Evolutionary conservation across 805 yeast species (phyloP), one percentile per base, ranked within the genome.

Genomic region (Sugiyamaella qingdaonensis): DNA sequence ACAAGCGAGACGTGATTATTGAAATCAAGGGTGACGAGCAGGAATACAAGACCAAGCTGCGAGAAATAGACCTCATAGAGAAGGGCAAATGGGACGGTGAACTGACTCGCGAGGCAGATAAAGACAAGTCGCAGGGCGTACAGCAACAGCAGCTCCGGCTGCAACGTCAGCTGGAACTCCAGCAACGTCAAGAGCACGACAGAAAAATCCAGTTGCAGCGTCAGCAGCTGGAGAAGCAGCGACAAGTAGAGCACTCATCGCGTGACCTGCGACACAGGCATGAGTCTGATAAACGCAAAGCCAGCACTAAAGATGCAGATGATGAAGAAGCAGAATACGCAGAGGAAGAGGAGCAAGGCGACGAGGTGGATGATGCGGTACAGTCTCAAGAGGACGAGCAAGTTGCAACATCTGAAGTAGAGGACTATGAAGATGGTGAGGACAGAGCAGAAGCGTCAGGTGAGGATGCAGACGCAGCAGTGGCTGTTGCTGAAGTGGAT

Each of bases 51-150:
- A 60, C 51, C 16, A 69, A 68, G 43, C 65, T 68, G 44, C 58
- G 59, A 10, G 78, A 76, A 52, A 74, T 76, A 7, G 72, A 70
- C 24, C 61, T 66, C 57, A 73, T 76, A 13, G 77, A 73, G 48
- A 63, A 64, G 35, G 78, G 79, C 1, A 68, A 68, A 49, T 63
- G 74, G 58, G 75, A 74, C 42, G 71, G 70, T 31, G 65, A 68
- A 36, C 58, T 64, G 13, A 54, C 71, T n/a, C 47, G 49, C 13
- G 62, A 59, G 16, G 39, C 51, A 10, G 56, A 54, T 24, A 16
- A 55, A 61, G 41, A 73, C 68, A 54, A 63, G 64, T 49, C 47
- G 56, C n/a, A 53, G 57, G 33, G 50, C 32, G 24, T 16, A 21
- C 46, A 34, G 35, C 50, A 51, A 24, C 55, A 48, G 35, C 49